Evolutionary conservation across 2,329 filamentous ascomycete genomes (phyloP).

Genomic region (Paecilomyces sp.): DNA sequence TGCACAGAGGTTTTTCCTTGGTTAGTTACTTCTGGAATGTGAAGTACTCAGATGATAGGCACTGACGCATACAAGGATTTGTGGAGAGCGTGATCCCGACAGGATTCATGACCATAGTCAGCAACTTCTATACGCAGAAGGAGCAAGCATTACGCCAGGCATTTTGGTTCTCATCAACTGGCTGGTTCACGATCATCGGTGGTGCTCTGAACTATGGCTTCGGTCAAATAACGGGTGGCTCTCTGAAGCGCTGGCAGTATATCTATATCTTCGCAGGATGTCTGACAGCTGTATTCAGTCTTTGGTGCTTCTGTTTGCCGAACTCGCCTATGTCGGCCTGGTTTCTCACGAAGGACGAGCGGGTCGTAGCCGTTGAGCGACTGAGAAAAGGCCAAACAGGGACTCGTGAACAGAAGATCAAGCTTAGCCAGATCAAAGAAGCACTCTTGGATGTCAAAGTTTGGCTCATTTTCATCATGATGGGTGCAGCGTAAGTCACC

Average conservation of each 20-base stretch:
- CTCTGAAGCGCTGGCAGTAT: slow-evolving; percentile 59
- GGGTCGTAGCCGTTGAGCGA: slow-evolving; percentile 57
- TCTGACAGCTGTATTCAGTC: slow-evolving; percentile 57
- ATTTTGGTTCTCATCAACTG: slow-evolving; percentile 58
- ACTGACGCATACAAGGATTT: slow-evolving; percentile 30
- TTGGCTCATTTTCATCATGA: slow-evolving; percentile 60
- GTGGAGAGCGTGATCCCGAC: slow-evolving; percentile 60
- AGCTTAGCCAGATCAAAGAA: slow-evolving; percentile 52
- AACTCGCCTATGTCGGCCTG: slow-evolving; percentile 60
- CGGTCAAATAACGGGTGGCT: slow-evolving; percentile 52
- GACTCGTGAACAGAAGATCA: slow-evolving; percentile 55
- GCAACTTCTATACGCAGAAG: slow-evolving; percentile 56
- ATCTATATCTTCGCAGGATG: slow-evolving; percentile 61
- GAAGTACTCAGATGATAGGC: not conserved
- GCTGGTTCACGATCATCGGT: slow-evolving; percentile 56
- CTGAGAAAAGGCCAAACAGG: slow-evolving; percentile 58
- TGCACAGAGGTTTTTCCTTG: slow-evolving; percentile 58
- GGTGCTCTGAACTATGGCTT: slow-evolving; percentile 61
- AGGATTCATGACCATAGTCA: slow-evolving; percentile 58
- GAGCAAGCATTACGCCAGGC: slow-evolving; percentile 60
- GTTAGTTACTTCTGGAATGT: slow-evolving; percentile 7
- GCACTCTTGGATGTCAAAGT: slow-evolving; percentile 54
- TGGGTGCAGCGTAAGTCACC: slow-evolving; percentile 51
- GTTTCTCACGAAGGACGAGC: slow-evolving; percentile 59
- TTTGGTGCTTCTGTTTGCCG: slow-evolving; percentile 59